phyloP scores from a whole-genome alignment of 768 basidiomycete genomes.

The Tricholoma sp. region DNA sequence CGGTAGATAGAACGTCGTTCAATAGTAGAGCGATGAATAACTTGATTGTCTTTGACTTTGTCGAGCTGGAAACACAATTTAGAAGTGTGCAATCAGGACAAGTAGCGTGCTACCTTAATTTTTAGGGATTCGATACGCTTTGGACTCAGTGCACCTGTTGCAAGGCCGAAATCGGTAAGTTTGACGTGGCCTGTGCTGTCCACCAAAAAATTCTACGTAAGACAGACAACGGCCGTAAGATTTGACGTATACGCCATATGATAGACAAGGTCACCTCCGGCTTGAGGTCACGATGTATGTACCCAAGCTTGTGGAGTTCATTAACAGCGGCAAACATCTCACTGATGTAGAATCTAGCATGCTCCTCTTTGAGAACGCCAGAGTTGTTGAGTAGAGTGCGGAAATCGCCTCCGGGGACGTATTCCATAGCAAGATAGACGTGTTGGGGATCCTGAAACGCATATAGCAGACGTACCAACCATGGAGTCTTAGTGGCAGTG shows the following conservation, averaged over 20 bases:
- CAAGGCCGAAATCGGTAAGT: conserved; percentile 94
- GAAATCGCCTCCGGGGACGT: conserved; percentile 98
- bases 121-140: conserved; percentile 91
- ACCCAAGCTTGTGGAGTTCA: conserved; percentile 94
- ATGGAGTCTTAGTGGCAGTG: conserved; percentile 95
- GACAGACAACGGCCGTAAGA: neutral
- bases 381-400: conserved; percentile 96
- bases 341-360: conserved; percentile 93
- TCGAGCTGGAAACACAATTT: conserved; percentile 58
- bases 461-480: conserved; percentile 92
- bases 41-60: conserved; percentile 89
- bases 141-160: conserved; percentile 94
- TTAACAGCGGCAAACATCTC: conserved; percentile 97
- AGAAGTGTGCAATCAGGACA: neutral
- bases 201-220: conserved; percentile 85
- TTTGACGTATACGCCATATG: neutral
- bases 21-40: conserved; percentile 86
- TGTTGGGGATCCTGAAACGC: conserved; percentile 92
- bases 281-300: conserved; percentile 97
- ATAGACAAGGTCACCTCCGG: conserved; percentile 64
- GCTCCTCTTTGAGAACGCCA: conserved; percentile 95
- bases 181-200: conserved; percentile 97
- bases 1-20: conserved; percentile 95
- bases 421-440: conserved; percentile 99
- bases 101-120: conserved; percentile 58